Evolutionary conservation across 2,329 filamentous ascomycete species (phyloP).

Genomic region (Stylonectria norvegica): DNA sequence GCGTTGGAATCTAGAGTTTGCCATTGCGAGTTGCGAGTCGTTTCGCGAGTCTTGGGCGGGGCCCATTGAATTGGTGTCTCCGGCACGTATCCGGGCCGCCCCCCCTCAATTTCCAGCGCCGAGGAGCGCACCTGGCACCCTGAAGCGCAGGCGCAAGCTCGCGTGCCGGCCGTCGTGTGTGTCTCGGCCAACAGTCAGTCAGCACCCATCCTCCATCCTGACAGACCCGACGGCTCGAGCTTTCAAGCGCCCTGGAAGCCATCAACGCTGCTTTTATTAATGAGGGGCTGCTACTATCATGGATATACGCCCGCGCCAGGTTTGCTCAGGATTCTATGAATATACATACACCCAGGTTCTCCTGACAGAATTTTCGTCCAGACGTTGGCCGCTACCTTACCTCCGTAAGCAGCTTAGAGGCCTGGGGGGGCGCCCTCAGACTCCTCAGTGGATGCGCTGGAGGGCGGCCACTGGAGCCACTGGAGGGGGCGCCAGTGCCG

Average conservation of each 20-base stretch:
- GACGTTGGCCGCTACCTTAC: slow-evolving; percentile 20
- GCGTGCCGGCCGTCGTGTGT: slow-evolving; percentile 11
- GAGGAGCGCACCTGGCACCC: not conserved
- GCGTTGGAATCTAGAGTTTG: too few relatives aligned
- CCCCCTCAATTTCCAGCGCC: not conserved
- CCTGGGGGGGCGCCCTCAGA: slow-evolving; percentile 12
- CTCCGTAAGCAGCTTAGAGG: slow-evolving; percentile 21
- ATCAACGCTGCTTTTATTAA: slow-evolving; percentile 24
- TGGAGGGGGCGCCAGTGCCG: slow-evolving; percentile 13
- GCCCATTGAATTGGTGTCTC: too few relatives aligned
- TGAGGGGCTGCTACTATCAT: not conserved
- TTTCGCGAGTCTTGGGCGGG: too few relatives aligned
- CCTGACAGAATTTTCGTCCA: slow-evolving; percentile 32
- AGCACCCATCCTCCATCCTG: too few relatives aligned
- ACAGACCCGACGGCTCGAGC: too few relatives aligned
- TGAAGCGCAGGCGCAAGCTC: too few relatives aligned
- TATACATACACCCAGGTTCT: slow-evolving; percentile 30
- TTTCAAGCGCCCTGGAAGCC: too few relatives aligned
- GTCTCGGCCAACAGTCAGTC: slow-evolving; percentile 22
- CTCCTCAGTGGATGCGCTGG: too few relatives aligned
- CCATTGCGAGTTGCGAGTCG: too few relatives aligned
- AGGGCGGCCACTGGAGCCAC: slow-evolving; percentile 3
- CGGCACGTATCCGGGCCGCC: slow-evolving; percentile 17
- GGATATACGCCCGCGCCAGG: too few relatives aligned
- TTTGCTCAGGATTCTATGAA: too few relatives aligned